Evolutionary conservation across 257 asterid species (phyloP).

Genomic region (Mitragyna speciosa): DNA sequence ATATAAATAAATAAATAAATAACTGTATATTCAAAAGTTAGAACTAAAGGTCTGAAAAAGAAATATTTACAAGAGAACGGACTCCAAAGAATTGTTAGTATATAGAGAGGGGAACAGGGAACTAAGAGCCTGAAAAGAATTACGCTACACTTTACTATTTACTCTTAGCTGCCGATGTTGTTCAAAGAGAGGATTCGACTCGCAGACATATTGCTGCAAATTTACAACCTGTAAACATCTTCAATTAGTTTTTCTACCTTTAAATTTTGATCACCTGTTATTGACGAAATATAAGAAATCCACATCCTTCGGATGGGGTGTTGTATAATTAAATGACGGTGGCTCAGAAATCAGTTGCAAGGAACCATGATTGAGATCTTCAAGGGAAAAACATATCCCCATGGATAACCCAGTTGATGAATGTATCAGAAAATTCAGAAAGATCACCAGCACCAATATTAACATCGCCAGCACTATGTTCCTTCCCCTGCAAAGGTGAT

Average conservation of each 20-base stretch:
- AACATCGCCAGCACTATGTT: conserved; percentile 36
- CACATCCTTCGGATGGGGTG: conserved; percentile 69
- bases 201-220: conserved; percentile 32
- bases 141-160: conserved; percentile 14
- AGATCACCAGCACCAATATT: conserved; percentile 23
- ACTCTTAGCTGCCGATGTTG: conserved; percentile 13
- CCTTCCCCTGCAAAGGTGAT: conserved; percentile 42
- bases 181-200: conserved; percentile 12
- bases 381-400: conserved; percentile 57
- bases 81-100: background rate
- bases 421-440: conserved; percentile 53
- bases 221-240: conserved; percentile 39
- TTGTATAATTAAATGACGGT: conserved; percentile 22
- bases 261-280: conserved; percentile 34
- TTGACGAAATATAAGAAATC: conserved; percentile 31
- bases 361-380: conserved; percentile 16
- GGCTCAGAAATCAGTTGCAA: conserved; percentile 15
- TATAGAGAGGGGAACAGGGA: background rate
- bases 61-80: conserved; percentile 10
- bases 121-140: conserved; percentile 15
- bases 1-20: no score
- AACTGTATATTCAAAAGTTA: background rate
- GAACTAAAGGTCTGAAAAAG: background rate
- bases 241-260: conserved; percentile 29
- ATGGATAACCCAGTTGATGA: conserved; percentile 64